Conservation (phyloP, 23 red algal species). For the Chondrus crispus region DNA sequence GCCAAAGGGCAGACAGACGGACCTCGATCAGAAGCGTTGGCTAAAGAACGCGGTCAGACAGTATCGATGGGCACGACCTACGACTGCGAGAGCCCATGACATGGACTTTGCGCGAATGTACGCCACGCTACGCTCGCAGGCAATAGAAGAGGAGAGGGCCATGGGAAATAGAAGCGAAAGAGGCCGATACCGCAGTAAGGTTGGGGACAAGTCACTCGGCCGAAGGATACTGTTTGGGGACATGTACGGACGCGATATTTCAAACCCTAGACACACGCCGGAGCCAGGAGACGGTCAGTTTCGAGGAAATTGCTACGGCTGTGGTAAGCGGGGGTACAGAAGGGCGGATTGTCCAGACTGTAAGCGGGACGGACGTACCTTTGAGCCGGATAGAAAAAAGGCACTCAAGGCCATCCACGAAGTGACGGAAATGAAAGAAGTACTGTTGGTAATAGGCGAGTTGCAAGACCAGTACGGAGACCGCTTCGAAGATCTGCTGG, state of each 20-base stretch:
- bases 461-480: neutral
- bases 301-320: neutral
- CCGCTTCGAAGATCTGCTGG: neutral
- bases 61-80: neutral
- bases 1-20: neutral
- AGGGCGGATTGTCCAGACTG: neutral
- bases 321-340: neutral
- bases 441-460: neutral
- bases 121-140: neutral
- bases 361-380: neutral
- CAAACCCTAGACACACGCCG: neutral
- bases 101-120: neutral
- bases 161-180: neutral
- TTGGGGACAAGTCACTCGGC: neutral
- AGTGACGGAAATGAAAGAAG: neutral
- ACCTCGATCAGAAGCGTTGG: neutral
- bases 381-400: neutral
- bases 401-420: neutral
- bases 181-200: neutral
- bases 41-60: neutral
- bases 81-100: neutral
- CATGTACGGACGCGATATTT: neutral
- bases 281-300: neutral
- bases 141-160: neutral
- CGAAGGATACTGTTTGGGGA: neutral